Base-by-base conservation (phyloP, 208 protist species). In the Wallacemonas sp. region DNA sequence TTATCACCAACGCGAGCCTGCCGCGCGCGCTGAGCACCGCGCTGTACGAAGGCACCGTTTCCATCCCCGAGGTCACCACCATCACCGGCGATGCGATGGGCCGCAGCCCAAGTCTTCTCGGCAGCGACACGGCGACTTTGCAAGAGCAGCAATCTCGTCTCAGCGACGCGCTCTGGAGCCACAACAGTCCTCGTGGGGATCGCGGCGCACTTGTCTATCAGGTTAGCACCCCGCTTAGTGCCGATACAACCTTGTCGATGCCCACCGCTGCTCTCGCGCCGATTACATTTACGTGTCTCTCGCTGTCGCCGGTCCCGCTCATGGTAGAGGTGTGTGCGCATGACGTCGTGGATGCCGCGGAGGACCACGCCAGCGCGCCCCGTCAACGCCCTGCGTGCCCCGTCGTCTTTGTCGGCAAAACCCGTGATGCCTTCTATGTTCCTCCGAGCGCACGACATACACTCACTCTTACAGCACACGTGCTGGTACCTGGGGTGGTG, bases 391-490 rank as follows among this genome's bases (percentile, higher is more conserved):
- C 36, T 6, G 6, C 75, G n/a, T 30, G 66, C 6, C 71, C 84
- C 14, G 26, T 91, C 5, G 27, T 78, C 15, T 90, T 90, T 79
- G 79, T 90, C 11, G 84, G 84, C 17, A 89, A 86, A 60, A 88
- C 82, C 3, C 45, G 47, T 12, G 72, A 79, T 62, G 62, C 53
- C 21, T 94, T 94, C 63, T 44, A 90, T 22, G 72, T 94, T 24
- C 62, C 86, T 49, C 88, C 88, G 2, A 80, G 86, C 38, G 77
- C 86, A 12, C 78, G 46, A 22, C 66, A 88, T 58, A 68, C 69
- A 34, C 62, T 94, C 34, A 30, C 44, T 8, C 88, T 94, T 42
- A 86, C 82, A 8, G 88, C 82, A 26, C 77, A 80, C 65, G 67
- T 83, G 15, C 68, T 87, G 39, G 62, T 67, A 11, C 80, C 82